Percentiles rank a stretch among this genome's conserved stretches.
Evolutionary conservation across 371 early-diverging fungal genomes (phyloP).

Genomic region (Apophysomyces sp.): DNA sequence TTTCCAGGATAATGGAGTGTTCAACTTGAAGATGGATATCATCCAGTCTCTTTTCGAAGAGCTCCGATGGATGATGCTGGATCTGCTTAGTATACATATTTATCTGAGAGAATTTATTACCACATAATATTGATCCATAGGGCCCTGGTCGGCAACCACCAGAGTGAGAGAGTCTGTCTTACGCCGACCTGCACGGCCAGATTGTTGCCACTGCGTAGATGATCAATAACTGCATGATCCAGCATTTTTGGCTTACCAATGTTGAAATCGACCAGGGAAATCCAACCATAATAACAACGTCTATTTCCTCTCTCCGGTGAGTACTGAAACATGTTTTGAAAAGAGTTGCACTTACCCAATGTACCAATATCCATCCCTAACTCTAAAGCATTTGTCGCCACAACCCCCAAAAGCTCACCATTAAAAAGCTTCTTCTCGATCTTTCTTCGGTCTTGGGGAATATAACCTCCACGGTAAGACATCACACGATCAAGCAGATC

Average conservation of each 20-base stretch:
- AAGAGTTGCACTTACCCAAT: conserved; percentile 28
- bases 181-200: conserved; percentile 70
- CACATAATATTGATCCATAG: conserved; percentile 60
- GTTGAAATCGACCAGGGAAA: conserved; percentile 55
- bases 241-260: conserved; percentile 24
- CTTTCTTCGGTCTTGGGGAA: conserved; percentile 47
- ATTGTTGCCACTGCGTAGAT: conserved; percentile 65
- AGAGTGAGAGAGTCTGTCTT: conserved; percentile 59
- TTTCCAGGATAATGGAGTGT: conserved; percentile 42
- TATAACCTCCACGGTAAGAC: conserved; percentile 69
- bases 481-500: conserved; percentile 34
- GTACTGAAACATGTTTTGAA: neutral
- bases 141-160: conserved; percentile 45
- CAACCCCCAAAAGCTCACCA: conserved; percentile 51
- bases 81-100: neutral
- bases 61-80: conserved; percentile 39
- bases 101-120: conserved; percentile 6
- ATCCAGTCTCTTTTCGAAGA: conserved; percentile 46
- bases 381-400: conserved; percentile 73
- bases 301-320: conserved; percentile 16
- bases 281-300: conserved; percentile 62
- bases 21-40: conserved; percentile 33
- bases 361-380: conserved; percentile 72
- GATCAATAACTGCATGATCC: neutral
- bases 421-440: conserved; percentile 60